Percentiles rank a stretch among this genome's conserved stretches.
Evolutionary conservation across 345 rosid genomes (phyloP).

Genomic region (Brassica incana): DNA sequence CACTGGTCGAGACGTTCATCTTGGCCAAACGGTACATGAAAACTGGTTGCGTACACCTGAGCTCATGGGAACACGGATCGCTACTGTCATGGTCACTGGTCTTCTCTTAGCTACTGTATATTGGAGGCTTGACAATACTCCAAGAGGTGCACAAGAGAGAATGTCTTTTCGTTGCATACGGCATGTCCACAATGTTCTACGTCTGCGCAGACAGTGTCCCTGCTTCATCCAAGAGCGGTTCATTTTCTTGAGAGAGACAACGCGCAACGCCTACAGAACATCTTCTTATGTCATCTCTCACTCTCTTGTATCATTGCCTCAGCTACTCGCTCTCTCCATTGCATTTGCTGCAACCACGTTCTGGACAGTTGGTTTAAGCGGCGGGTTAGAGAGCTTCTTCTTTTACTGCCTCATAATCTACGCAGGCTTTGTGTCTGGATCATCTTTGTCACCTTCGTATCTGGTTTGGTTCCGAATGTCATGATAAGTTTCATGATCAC

Average conservation of each 20-base stretch:
- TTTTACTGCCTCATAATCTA: slow-evolving; percentile 44
- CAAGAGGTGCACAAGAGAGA: slow-evolving; percentile 45
- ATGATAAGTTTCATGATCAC: slow-evolving; percentile 45
- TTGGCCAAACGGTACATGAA: slow-evolving; percentile 37
- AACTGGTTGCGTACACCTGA: slow-evolving; percentile 34
- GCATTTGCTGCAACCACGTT: slow-evolving; percentile 42
- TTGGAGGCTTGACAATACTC: slow-evolving; percentile 44
- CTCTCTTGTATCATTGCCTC: too few species aligned
- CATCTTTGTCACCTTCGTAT: slow-evolving; percentile 49
- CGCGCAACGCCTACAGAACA: too few species aligned
- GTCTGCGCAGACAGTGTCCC: slow-evolving; percentile 46
- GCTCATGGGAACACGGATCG: slow-evolving; percentile 22
- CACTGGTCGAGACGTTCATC: slow-evolving; percentile 7
- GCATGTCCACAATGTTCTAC: slow-evolving; percentile 43
- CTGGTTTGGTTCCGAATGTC: slow-evolving; percentile 46
- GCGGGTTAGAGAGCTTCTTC: slow-evolving; percentile 43
- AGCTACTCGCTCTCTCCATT: slow-evolving; percentile 40
- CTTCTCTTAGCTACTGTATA: slow-evolving; percentile 56
- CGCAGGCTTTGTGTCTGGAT: slow-evolving; percentile 66
- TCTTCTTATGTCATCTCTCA: too few species aligned
- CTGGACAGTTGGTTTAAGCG: slow-evolving; percentile 52
- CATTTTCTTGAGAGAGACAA: slow-evolving; percentile 69
- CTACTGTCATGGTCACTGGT: slow-evolving; percentile 38
- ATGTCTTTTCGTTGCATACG: slow-evolving; percentile 46
- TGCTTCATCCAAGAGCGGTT: slow-evolving; percentile 56